Evolutionary conservation across 2,329 filamentous ascomycete species (phyloP).

Genomic region (Aspergillus calidoustus): DNA sequence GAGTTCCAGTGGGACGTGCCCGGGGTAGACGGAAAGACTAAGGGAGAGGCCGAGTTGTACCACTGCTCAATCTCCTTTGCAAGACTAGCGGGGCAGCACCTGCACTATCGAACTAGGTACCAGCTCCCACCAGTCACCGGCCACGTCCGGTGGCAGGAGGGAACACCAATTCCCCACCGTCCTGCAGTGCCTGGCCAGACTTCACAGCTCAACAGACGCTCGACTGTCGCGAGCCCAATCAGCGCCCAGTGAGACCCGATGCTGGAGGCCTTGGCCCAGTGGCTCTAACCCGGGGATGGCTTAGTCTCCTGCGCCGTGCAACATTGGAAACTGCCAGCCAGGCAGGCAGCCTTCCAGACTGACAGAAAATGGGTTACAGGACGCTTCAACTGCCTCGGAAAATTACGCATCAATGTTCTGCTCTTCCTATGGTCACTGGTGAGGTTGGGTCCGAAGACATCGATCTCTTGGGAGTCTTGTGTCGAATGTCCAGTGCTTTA

Average conservation of each 20-base stretch:
- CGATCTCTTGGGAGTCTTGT: neutral
- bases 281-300: constrained; percentile 19
- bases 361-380: constrained; percentile 1
- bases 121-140: constrained; percentile 2
- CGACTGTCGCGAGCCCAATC: constrained; percentile 22
- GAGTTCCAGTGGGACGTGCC: constrained; percentile 12
- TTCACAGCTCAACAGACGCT: neutral
- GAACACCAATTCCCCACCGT: constrained; percentile 22
- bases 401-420: neutral
- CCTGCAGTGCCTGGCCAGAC: constrained; percentile 21
- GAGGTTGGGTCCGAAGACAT: neutral
- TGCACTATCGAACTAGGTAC: constrained; percentile 9
- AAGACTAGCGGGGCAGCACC: neutral
- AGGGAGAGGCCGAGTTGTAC: constrained; percentile 17
- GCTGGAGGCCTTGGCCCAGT: constrained; percentile 20
- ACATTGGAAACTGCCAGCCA: constrained; percentile 13
- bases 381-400: neutral
- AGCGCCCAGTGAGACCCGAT: constrained; percentile 7
- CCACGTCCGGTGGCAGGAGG: constrained; percentile 14
- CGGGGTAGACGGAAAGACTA: constrained; percentile 18
- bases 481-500: neutral
- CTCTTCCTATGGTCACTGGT: neutral
- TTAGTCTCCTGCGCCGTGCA: constrained; percentile 24
- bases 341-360: constrained; percentile 13
- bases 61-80: neutral